Conservation (phyloP, 148 eudicot genomes). For the Nepenthes mirabilis region DNA sequence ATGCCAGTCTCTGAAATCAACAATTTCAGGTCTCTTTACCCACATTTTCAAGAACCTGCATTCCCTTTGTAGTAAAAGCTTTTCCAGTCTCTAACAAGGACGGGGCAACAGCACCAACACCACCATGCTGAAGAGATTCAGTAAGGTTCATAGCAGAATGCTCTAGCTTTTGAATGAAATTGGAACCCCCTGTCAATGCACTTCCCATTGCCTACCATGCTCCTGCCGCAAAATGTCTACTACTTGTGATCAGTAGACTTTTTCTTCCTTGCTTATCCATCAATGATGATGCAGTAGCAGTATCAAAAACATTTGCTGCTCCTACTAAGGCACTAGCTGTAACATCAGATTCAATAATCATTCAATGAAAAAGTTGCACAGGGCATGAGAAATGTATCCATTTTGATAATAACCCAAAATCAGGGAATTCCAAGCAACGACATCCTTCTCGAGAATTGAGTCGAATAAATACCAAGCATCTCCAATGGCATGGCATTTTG, state of each 20-base stretch:
- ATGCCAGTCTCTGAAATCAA: constrained; percentile 22
- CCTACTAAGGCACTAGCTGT: too few species aligned
- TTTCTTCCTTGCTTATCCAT: too few species aligned
- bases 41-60: constrained; percentile 87
- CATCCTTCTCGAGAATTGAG: constrained; percentile 30
- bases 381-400: constrained; percentile 32
- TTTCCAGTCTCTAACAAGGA: constrained; percentile 39
- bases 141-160: too few species aligned
- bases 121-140: too few species aligned
- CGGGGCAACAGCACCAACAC: too few species aligned
- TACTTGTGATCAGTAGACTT: too few species aligned
- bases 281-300: too few species aligned
- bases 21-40: constrained; percentile 94
- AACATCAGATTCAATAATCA: constrained; percentile 17
- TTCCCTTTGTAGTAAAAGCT: constrained; percentile 81
- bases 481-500: constrained; percentile 37
- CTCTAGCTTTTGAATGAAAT: too few species aligned
- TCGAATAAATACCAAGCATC: constrained; percentile 47
- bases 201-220: too few species aligned
- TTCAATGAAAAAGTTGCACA: constrained; percentile 41
- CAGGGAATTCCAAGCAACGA: constrained; percentile 66
- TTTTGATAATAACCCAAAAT: constrained; percentile 68
- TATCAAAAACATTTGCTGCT: too few species aligned
- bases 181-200: too few species aligned
- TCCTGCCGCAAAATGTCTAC: too few species aligned